Base-by-base conservation (phyloP, 495 filamentous ascomycete genomes). In the Xeromyces bisporus region DNA sequence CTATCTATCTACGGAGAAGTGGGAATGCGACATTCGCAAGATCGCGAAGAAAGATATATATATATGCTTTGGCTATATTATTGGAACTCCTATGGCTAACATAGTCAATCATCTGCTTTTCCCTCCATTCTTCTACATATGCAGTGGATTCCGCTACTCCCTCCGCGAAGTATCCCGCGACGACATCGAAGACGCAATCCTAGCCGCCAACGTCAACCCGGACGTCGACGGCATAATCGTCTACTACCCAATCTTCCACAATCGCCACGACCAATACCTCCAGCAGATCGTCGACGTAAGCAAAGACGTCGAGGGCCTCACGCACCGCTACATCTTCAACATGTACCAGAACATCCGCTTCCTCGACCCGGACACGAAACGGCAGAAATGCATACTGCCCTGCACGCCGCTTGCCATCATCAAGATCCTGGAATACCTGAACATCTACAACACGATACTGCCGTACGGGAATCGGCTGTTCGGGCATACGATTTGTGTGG, bases 291-390 rank as follows among this genome's bases (percentile, higher is more conserved):
- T 92, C 14, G 67, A 80, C 33, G 67, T 91, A 28, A 51, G 62
- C 50, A 97, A 97, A 56, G 89, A 97, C 41, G 89, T 97, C 34
- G 89, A 97, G 46, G 89, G 89, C 14, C 75, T 97, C 32, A 85
- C 75, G 42, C 87, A 94, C 51, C 75, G 69, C 35, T 89, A 94
- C 58, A 76, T 94, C 46, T 89, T 86, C 70, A 97, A 97, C 66
- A 92, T 97, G 83, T 97, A 94, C 63, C 79, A 94, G 63, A 97
- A 97, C 58, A 71, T 89, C 44, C 81, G 89, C 29, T 94, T 83
- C 61, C 66, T 97, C 20, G 89, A 97, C 60, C 58, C 67, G 8
- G 71, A 74, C 12, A 46, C 58, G 17, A 80, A 85, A 50, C 60
- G 56, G 26, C 78, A 81, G 53, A 97, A 97, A 54, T 87, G 74